A percentile compares a stretch with the other conserved stretches of the same genome.
Conservation (phyloP, 768 basidiomycete species). For the Rhodocollybia butyracea region DNA sequence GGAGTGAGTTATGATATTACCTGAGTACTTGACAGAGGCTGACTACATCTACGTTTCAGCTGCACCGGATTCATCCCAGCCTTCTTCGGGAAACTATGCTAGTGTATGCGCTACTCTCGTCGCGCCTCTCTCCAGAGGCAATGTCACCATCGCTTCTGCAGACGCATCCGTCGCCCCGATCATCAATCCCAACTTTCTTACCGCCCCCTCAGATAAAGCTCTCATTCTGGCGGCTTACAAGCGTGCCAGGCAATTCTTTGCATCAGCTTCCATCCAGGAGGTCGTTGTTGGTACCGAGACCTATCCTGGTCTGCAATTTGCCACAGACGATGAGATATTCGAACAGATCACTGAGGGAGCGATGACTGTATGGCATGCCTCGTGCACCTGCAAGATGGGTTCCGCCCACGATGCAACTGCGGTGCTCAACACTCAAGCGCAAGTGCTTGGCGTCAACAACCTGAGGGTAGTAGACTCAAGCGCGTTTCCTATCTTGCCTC, state of each 20-base stretch:
- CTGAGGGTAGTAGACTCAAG: neutral
- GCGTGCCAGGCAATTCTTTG: conserved; percentile 12
- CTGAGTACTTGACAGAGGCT: neutral
- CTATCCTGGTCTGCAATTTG: conserved; percentile 16
- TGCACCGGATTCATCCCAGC: neutral
- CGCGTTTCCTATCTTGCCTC: neutral
- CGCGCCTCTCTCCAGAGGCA: conserved; percentile 26
- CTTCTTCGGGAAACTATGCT: neutral
- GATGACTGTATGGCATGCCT: neutral
- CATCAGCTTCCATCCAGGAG: conserved; percentile 5
- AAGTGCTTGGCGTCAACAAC: neutral
- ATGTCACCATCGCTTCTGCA: conserved; percentile 23
- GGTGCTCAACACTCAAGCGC: neutral
- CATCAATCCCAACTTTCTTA: conserved; percentile 15
- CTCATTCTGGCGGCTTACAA: conserved; percentile 19
- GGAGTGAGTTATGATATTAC: neutral
- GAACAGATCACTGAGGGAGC: neutral
- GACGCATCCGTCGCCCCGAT: conserved; percentile 14
- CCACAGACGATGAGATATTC: conserved; percentile 20
- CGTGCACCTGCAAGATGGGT: neutral
- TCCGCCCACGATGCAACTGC: neutral
- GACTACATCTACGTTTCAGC: neutral
- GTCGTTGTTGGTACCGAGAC: conserved; percentile 9
- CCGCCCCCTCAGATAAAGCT: conserved; percentile 18
- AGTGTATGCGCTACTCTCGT: neutral